Conservation (phyloP, 2,329 filamentous ascomycete genomes). For the Sporothrix euskadiensis region DNA sequence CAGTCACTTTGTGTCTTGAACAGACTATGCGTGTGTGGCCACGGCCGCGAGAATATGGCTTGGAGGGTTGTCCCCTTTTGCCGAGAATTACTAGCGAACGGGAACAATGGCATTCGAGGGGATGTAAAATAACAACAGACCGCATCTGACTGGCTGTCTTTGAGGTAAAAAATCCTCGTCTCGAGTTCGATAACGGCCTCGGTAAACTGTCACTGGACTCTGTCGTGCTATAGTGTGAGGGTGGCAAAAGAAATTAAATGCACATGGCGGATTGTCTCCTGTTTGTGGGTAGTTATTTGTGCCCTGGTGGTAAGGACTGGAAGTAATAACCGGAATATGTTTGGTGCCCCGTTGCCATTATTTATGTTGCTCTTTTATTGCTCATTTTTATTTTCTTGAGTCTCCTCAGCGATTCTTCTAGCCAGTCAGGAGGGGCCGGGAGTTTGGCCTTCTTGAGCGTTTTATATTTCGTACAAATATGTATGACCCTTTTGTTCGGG, state of each 20-base stretch:
- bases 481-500: neutral
- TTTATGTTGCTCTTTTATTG: neutral
- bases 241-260: neutral
- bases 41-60: neutral
- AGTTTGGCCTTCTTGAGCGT: neutral
- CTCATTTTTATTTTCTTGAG: slow-evolving; percentile 9
- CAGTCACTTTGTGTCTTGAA: neutral
- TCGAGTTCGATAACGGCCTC: neutral
- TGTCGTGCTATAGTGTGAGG: too few relatives aligned
- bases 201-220: neutral
- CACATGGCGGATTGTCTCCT: neutral
- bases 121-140: neutral
- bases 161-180: neutral
- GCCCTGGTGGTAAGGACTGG: neutral
- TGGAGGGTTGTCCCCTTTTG: neutral
- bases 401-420: neutral
- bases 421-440: neutral
- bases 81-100: neutral
- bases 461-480: neutral
- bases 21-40: neutral
- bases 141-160: neutral
- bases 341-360: neutral
- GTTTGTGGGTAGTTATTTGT: neutral
- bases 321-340: neutral
- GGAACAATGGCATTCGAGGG: neutral